Evolutionary conservation across 129 eudicot genomes (phyloP).

Genomic region (Tanacetum coccineum): DNA sequence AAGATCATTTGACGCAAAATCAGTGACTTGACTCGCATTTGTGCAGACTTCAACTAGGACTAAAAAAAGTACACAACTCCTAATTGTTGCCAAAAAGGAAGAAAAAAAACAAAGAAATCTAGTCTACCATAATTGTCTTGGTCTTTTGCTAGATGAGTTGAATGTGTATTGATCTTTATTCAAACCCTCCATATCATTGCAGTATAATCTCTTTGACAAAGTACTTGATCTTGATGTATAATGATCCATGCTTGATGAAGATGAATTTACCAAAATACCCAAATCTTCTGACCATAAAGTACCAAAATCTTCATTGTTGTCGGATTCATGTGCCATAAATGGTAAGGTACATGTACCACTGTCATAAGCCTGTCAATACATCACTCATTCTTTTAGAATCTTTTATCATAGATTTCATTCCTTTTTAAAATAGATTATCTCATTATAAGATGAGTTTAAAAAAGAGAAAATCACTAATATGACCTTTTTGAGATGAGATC

Average conservation of each 20-base stretch:
- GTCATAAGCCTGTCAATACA: constrained; percentile 30
- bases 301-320: constrained; percentile 26
- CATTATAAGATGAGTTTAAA: background rate
- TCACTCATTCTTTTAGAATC: constrained; percentile 22
- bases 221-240: constrained; percentile 16
- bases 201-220: background rate
- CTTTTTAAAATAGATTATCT: background rate
- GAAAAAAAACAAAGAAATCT: background rate
- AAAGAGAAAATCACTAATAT: too few relatives aligned
- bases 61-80: too few relatives aligned
- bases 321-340: constrained; percentile 26
- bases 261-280: constrained; percentile 23
- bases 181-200: constrained; percentile 18
- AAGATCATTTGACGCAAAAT: background rate
- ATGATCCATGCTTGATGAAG: constrained; percentile 17
- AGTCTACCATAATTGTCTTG: constrained; percentile 31
- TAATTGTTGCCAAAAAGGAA: background rate
- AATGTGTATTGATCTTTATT: constrained; percentile 20
- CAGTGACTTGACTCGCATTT: background rate
- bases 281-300: constrained; percentile 15
- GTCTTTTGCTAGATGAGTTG: constrained; percentile 31
- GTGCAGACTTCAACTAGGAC: too few relatives aligned
- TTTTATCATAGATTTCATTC: constrained; percentile 14
- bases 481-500: too few relatives aligned
- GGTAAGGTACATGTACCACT: constrained; percentile 32